Evolutionary conservation across 2,329 filamentous ascomycete species (phyloP).

Genomic region (Cryphonectria radicalis): DNA sequence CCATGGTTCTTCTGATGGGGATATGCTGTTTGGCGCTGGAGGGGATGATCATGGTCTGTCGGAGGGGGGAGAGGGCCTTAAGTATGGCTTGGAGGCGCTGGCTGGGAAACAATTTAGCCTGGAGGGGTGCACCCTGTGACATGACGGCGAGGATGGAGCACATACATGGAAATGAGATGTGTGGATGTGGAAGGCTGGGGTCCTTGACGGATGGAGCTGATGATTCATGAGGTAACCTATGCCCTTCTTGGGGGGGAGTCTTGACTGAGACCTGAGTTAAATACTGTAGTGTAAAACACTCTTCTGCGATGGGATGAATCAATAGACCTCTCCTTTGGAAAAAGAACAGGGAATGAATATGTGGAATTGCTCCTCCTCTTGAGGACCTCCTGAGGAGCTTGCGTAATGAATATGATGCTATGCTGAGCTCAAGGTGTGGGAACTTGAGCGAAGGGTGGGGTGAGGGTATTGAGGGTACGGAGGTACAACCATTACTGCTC

Average conservation of each 20-base stretch:
- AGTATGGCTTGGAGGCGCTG: conserved; percentile 16
- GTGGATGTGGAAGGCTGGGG: not conserved
- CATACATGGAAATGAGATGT: not conserved
- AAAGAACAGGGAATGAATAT: not conserved
- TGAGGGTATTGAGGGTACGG: not conserved
- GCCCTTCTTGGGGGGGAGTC: too few species aligned
- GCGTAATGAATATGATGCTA: not conserved
- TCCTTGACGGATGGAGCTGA: not conserved
- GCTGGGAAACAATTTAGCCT: conserved; percentile 20
- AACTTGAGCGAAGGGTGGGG: not conserved
- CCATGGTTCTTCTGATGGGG: conserved; percentile 34
- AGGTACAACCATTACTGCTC: not conserved
- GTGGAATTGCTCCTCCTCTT: not conserved
- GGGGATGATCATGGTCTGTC: conserved; percentile 7
- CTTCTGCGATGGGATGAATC: not conserved
- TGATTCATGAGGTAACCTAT: conserved; percentile 17
- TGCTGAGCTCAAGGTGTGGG: not conserved
- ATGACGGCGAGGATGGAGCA: not conserved
- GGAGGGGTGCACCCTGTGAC: not conserved
- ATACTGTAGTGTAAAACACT: not conserved
- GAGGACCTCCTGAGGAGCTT: not conserved
- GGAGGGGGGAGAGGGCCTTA: conserved; percentile 15
- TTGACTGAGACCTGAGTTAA: not conserved
- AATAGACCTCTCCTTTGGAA: not conserved
- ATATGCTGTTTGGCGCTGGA: conserved; percentile 19